These are phyloP conservation scores for Coemansia reversa DNA, from an alignment of 192 early-diverging fungal genomes.

Conservation along the genomic window DNA sequence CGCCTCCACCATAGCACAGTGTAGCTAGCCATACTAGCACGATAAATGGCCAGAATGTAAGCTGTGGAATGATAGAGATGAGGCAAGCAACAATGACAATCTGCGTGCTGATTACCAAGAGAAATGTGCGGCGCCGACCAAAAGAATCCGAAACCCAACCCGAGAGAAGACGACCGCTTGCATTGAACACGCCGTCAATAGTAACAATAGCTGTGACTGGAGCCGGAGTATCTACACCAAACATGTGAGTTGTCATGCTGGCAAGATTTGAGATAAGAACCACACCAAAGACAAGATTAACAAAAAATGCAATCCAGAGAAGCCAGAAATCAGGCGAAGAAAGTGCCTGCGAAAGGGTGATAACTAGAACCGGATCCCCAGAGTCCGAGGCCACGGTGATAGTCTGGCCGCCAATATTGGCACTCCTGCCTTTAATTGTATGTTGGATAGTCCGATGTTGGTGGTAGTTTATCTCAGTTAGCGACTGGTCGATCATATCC, in stretches of 20 bases:
- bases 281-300: conserved; percentile 63
- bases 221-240: conserved; percentile 38
- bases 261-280: conserved; percentile 64
- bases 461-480: conserved; percentile 30
- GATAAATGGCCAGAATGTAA: conserved; percentile 61
- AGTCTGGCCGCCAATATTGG: conserved; percentile 42
- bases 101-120: conserved; percentile 62
- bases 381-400: conserved; percentile 56
- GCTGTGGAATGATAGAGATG: conserved; percentile 56
- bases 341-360: conserved; percentile 58
- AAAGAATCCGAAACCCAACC: conserved; percentile 60
- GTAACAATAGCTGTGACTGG: conserved; percentile 55
- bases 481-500: conserved; percentile 45
- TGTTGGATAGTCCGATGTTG: conserved; percentile 42
- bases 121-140: conserved; percentile 67
- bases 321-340: conserved; percentile 60
- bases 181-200: conserved; percentile 64
- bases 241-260: conserved; percentile 62
- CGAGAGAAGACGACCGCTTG: conserved; percentile 58
- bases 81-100: conserved; percentile 61
- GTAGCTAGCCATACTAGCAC: conserved; percentile 64
- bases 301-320: conserved; percentile 65
- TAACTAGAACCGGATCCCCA: conserved; percentile 55
- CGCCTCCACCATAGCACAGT: conserved; percentile 73
- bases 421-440: conserved; percentile 49